A percentile compares a stretch with the other conserved stretches of the same genome.
These are phyloP conservation scores for Xylaria sp. DNA, from an alignment of 2,329 filamentous ascomycete genomes.

Conservation along the genomic window DNA sequence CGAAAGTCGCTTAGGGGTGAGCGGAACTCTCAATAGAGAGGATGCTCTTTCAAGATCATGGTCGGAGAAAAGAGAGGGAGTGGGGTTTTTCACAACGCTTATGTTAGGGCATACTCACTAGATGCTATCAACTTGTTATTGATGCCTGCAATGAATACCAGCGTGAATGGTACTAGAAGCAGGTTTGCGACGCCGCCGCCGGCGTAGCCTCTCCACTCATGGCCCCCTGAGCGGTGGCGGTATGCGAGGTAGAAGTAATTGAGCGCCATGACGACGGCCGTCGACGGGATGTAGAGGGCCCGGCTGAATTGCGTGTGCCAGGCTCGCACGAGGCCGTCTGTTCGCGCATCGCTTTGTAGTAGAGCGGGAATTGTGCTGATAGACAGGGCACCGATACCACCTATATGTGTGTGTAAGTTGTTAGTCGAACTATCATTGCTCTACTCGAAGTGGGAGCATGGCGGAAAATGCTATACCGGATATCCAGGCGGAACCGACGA, in stretches of 20 bases:
- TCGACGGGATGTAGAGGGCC: conserved; percentile 40
- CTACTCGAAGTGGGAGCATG: not conserved
- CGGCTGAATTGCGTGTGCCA: conserved; percentile 44
- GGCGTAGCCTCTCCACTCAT: conserved; percentile 45
- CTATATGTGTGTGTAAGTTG: conserved; percentile 22
- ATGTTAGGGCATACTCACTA: conserved; percentile 16
- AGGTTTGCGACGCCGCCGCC: conserved; percentile 41
- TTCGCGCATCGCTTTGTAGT: conserved; percentile 36
- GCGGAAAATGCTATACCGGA: conserved; percentile 38
- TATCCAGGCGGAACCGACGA: conserved; percentile 46
- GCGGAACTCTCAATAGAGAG: not conserved
- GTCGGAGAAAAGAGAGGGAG: not conserved
- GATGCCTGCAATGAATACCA: conserved; percentile 40
- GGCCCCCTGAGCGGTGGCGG: conserved; percentile 27
- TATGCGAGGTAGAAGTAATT: conserved; percentile 45
- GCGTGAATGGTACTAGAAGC: conserved; percentile 42
- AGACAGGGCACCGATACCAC: conserved; percentile 42
- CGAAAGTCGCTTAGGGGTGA: not conserved
- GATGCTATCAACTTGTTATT: conserved; percentile 39
- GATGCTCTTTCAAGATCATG: not conserved
- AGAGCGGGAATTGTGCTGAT: conserved; percentile 43
- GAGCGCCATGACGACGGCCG: conserved; percentile 36
- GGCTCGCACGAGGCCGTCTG: conserved; percentile 42
- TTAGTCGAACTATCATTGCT: not conserved
- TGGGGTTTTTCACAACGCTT: not conserved